Conservation (phyloP, 2,329 filamentous ascomycete species). For the Phyllosticta citrichinensis region DNA sequence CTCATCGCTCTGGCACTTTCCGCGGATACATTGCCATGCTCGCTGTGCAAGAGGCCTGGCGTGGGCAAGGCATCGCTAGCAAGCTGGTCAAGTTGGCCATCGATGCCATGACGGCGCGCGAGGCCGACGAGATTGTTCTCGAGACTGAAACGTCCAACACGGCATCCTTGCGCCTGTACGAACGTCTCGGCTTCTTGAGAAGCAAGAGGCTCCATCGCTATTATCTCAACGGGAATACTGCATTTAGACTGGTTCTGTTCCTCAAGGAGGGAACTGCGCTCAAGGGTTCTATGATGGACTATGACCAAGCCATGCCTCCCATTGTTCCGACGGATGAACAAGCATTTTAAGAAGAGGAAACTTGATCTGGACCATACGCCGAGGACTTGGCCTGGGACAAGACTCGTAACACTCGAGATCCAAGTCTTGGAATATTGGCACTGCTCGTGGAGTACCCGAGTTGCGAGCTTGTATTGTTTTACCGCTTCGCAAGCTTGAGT, state of each 20-base stretch:
- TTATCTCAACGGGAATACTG: conserved; percentile 92
- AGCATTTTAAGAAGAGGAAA: neutral
- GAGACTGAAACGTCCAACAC: conserved; percentile 93
- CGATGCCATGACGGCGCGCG: conserved; percentile 73
- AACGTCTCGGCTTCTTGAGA: conserved; percentile 79
- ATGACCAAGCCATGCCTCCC: neutral
- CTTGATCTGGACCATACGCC: neutral
- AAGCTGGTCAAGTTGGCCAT: conserved; percentile 82
- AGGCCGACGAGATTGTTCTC: conserved; percentile 88
- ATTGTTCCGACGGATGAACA: neutral
- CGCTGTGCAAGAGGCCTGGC: conserved; percentile 70
- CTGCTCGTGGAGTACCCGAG: neutral
- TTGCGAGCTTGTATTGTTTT: neutral
- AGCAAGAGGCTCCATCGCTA: conserved; percentile 92
- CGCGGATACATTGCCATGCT: conserved; percentile 98
- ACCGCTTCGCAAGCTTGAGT: neutral
- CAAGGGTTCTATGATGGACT: neutral
- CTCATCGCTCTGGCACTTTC: conserved; percentile 74
- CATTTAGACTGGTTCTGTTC: conserved; percentile 77
- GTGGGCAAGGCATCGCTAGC: conserved; percentile 77
- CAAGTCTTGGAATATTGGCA: neutral
- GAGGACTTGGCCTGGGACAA: neutral
- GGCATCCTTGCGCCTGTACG: conserved; percentile 84
- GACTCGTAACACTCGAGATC: neutral
- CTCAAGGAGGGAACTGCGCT: conserved; percentile 29